Percentiles rank a stretch among this genome's conserved stretches.
Evolutionary conservation across 805 yeast genomes (phyloP).

Genomic region (Barnettozyma sucrosica): DNA sequence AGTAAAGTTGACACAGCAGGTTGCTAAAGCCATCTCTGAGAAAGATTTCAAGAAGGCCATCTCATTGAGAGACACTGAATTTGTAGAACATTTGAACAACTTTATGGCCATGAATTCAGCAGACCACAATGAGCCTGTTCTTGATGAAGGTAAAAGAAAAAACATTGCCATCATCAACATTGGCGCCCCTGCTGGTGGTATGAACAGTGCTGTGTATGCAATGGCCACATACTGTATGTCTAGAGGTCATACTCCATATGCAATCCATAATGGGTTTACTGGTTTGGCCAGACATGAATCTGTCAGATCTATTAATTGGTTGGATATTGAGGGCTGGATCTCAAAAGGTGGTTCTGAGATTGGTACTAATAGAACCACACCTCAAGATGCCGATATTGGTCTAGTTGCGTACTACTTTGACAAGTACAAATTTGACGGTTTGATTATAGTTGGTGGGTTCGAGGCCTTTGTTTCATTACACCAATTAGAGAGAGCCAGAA

Average conservation of each 20-base stretch:
- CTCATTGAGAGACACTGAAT: slow-evolving; percentile 63
- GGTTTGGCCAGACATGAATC: slow-evolving; percentile 63
- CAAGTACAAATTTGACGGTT: slow-evolving; percentile 62
- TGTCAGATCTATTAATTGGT: slow-evolving; percentile 57
- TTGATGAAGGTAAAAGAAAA: slow-evolving; percentile 48
- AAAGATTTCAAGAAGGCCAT: slow-evolving; percentile 69
- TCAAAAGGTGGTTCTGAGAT: slow-evolving; percentile 74
- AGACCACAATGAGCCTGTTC: slow-evolving; percentile 55
- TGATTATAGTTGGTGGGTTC: slow-evolving; percentile 74
- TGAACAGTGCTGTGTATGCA: slow-evolving; percentile 73
- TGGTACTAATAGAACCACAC: slow-evolving; percentile 73
- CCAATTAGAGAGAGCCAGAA: slow-evolving; percentile 56
- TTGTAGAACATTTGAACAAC: slow-evolving; percentile 57
- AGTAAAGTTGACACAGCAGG: slow-evolving; percentile 62
- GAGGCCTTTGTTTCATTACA: slow-evolving; percentile 72
- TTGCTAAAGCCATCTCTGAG: slow-evolving; percentile 59
- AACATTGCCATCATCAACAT: slow-evolving; percentile 68
- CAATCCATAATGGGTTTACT: slow-evolving; percentile 67
- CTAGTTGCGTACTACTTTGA: slow-evolving; percentile 67
- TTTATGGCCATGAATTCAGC: slow-evolving; percentile 64
- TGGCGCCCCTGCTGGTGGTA: slow-evolving; percentile 78
- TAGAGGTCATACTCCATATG: slow-evolving; percentile 66
- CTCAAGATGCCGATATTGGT: slow-evolving; percentile 61
- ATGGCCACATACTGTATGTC: slow-evolving; percentile 72
- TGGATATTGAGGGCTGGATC: slow-evolving; percentile 69